phyloP scores from a whole-genome alignment of 371 early-diverging fungal genomes.

The Lichtheimia hyalospora region DNA sequence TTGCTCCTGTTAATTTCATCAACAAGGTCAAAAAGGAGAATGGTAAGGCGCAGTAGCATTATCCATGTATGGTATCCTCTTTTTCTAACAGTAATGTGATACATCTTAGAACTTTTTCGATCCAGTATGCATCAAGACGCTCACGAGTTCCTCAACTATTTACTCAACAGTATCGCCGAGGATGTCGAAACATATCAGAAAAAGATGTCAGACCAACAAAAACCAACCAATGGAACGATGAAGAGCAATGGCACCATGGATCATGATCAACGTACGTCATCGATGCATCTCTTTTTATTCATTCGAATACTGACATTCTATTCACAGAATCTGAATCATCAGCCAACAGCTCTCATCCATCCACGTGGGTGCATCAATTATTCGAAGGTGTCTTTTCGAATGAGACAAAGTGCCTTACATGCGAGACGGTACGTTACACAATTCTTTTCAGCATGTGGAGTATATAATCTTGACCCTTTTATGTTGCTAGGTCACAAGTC shows the following conservation, averaged over 20 bases:
- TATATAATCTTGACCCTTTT: too few relatives aligned
- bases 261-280: too few relatives aligned
- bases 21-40: slow-evolving; percentile 87
- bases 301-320: background rate
- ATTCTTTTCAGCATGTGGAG: too few relatives aligned
- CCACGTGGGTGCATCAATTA: slow-evolving; percentile 94
- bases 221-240: slow-evolving; percentile 8
- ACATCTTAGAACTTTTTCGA: slow-evolving; percentile 78
- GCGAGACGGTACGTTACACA: slow-evolving; percentile 88
- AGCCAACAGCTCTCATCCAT: slow-evolving; percentile 16
- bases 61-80: background rate
- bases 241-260: background rate
- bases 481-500: slow-evolving; percentile 75
- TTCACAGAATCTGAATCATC: slow-evolving; percentile 13
- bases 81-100: background rate
- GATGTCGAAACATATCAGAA: slow-evolving; percentile 69
- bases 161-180: slow-evolving; percentile 90
- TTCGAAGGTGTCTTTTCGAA: slow-evolving; percentile 95
- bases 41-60: slow-evolving; percentile 50
- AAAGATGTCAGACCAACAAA: slow-evolving; percentile 9
- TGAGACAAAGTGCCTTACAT: slow-evolving; percentile 94
- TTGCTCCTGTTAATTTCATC: slow-evolving; percentile 88
- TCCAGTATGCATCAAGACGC: slow-evolving; percentile 97
- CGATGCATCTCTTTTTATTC: too few relatives aligned
- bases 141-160: slow-evolving; percentile 95